Evolutionary conservation across 2,329 filamentous ascomycete species (phyloP).

Genomic region (Xylaria sp.): DNA sequence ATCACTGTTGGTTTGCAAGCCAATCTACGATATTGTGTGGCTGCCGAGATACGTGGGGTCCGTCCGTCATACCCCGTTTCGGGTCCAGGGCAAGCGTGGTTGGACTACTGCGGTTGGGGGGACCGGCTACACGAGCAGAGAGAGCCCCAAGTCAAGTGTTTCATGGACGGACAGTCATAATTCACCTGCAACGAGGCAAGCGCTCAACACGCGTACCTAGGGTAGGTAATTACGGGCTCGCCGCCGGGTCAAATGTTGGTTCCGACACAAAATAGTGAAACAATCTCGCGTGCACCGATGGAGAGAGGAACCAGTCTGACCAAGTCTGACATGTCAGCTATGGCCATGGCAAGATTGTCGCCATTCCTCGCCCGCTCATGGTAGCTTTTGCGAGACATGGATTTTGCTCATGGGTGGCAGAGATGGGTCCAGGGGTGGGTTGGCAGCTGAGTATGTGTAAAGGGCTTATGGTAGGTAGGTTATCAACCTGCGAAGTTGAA

Average conservation of each 20-base stretch:
- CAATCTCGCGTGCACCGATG: constrained; percentile 27
- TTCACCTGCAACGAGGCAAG: constrained; percentile 14
- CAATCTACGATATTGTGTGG: constrained; percentile 27
- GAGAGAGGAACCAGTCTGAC: constrained; percentile 5
- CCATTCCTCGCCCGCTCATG: constrained; percentile 3
- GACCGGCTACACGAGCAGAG: constrained; percentile 7
- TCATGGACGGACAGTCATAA: constrained; percentile 8
- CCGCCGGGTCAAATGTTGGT: constrained; percentile 7
- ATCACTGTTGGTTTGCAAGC: constrained; percentile 15
- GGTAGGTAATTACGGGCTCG: constrained; percentile 12
- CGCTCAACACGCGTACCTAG: no score
- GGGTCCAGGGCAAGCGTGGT: constrained; percentile 1
- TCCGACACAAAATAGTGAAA: constrained; percentile 14
- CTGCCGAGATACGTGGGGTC: constrained; percentile 29
- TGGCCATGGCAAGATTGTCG: constrained; percentile 15
- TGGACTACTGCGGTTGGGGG: constrained; percentile 1
- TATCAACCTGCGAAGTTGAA: not conserved
- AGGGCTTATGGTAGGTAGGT: not conserved
- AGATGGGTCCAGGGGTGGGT: constrained; percentile 6
- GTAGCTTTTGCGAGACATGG: constrained; percentile 9
- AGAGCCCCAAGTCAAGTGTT: constrained; percentile 5
- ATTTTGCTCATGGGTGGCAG: constrained; percentile 13
- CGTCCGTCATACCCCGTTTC: constrained; percentile 17
- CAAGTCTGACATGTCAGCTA: constrained; percentile 20
- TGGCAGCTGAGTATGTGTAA: not conserved